Percentiles rank a stretch among this genome's conserved stretches.
phyloP scores from a whole-genome alignment of 2,329 filamentous ascomycete genomes.

The Colletotrichum sp. region DNA sequence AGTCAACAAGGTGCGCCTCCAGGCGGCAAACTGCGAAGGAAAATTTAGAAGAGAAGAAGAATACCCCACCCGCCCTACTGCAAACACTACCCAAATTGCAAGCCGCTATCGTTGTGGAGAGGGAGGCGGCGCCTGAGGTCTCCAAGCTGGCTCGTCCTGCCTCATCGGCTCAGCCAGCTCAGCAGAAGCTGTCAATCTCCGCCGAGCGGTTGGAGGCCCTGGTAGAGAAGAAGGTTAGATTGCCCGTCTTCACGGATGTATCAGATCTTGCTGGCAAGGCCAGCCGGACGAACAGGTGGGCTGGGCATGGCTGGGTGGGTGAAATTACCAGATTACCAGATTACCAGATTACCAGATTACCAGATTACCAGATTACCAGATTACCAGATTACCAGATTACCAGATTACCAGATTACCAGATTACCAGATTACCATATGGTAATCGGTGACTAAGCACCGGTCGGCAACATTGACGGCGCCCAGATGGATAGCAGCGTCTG shows the following conservation, averaged over 20 bases:
- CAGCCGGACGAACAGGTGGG: accelerated
- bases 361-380: background rate
- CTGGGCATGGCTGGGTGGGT: background rate
- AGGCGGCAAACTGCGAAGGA: too few species aligned
- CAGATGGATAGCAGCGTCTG: too few species aligned
- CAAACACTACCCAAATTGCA: conserved; percentile 42
- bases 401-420: background rate
- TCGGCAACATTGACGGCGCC: background rate
- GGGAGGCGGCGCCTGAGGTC: conserved; percentile 45
- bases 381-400: background rate
- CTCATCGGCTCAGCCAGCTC: conserved; percentile 29
- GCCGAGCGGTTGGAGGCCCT: conserved; percentile 86
- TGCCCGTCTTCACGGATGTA: accelerated
- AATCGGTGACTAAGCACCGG: background rate
- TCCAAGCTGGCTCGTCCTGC: conserved; percentile 21
- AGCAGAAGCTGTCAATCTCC: conserved; percentile 56
- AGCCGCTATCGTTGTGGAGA: conserved; percentile 46
- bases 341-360: background rate
- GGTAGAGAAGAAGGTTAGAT: conserved; percentile 86
- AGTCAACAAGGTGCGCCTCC: too few species aligned
- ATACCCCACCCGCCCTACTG: conserved; percentile 31
- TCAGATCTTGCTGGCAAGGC: background rate
- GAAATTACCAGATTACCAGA: background rate
- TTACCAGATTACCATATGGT: background rate
- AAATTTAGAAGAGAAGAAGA: too few species aligned